Conservation (phyloP, 2,329 filamentous ascomycete genomes). For the Colletotrichum lentis region DNA sequence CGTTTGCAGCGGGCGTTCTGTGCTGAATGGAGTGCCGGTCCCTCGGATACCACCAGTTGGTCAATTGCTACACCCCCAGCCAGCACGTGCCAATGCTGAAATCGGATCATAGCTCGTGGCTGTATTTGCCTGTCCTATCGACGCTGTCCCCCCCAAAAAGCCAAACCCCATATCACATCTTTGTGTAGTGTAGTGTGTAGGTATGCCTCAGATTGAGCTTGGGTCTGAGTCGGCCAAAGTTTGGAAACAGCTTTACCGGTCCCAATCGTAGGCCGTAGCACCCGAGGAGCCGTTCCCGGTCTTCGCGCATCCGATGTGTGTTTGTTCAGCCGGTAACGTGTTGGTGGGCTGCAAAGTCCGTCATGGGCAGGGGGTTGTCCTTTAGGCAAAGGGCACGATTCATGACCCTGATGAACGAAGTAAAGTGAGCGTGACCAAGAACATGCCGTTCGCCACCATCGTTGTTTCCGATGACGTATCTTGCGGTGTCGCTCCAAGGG, state of each 20-base stretch:
- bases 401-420: neutral
- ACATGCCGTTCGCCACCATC: neutral
- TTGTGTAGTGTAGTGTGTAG: neutral
- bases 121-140: constrained; percentile 21
- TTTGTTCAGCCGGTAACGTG: neutral
- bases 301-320: neutral
- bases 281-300: constrained; percentile 28
- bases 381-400: constrained; percentile 4
- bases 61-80: constrained; percentile 5
- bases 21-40: constrained; percentile 7
- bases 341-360: constrained; percentile 10
- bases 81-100: neutral
- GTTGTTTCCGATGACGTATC: neutral
- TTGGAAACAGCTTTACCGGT: constrained; percentile 25
- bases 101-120: constrained; percentile 13
- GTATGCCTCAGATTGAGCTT: constrained; percentile 29
- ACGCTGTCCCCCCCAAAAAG: constrained; percentile 14
- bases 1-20: constrained; percentile 24
- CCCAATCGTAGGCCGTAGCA: constrained; percentile 23
- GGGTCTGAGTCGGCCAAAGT: constrained; percentile 18
- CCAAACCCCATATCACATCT: constrained; percentile 32
- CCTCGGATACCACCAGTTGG: constrained; percentile 20
- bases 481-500: neutral
- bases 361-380: constrained; percentile 1
- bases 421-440: neutral